These are phyloP conservation scores for Elsinoe australis DNA, from an alignment of 2,329 filamentous ascomycete species.

Conservation along the genomic window DNA sequence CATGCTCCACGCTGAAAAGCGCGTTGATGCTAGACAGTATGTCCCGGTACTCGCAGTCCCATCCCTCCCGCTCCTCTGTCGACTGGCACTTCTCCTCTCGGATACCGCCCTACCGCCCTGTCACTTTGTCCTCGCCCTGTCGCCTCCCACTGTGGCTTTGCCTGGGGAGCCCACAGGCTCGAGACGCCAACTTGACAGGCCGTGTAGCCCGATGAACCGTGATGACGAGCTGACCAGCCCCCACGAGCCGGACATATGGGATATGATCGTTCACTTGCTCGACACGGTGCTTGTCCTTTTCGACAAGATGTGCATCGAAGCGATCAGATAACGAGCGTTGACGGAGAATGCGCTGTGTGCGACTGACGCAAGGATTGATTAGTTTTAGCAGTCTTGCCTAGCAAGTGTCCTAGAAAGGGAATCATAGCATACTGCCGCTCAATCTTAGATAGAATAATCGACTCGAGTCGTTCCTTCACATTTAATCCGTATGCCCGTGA, in stretches of 20 bases:
- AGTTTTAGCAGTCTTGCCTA: constrained; percentile 4
- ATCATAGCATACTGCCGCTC: constrained; percentile 13
- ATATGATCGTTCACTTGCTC: constrained; percentile 23
- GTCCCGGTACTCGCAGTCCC: constrained; percentile 30
- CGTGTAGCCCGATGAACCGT: constrained; percentile 26
- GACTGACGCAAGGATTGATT: constrained; percentile 18
- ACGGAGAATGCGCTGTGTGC: constrained; percentile 21
- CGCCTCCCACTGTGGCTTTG: constrained; percentile 30
- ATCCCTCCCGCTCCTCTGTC: constrained; percentile 39
- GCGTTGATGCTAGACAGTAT: constrained; percentile 19
- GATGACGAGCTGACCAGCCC: constrained; percentile 26
- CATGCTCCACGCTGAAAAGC: constrained; percentile 15
- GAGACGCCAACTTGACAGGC: constrained; percentile 16
- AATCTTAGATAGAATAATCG: constrained; percentile 13
- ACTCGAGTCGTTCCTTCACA: constrained; percentile 3
- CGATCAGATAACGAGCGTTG: constrained; percentile 26
- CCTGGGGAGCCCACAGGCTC: constrained; percentile 24
- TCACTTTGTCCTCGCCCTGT: constrained; percentile 29
- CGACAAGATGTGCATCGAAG: constrained; percentile 18
- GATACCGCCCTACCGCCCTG: constrained; percentile 29
- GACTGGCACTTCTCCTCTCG: constrained; percentile 32
- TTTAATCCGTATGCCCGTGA: neutral
- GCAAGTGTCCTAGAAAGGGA: constrained; percentile 7
- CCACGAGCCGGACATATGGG: constrained; percentile 29
- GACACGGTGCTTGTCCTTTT: constrained; percentile 15